phyloP scores from a whole-genome alignment of 2,329 filamentous ascomycete genomes.

The Xylariaceae sp. region DNA sequence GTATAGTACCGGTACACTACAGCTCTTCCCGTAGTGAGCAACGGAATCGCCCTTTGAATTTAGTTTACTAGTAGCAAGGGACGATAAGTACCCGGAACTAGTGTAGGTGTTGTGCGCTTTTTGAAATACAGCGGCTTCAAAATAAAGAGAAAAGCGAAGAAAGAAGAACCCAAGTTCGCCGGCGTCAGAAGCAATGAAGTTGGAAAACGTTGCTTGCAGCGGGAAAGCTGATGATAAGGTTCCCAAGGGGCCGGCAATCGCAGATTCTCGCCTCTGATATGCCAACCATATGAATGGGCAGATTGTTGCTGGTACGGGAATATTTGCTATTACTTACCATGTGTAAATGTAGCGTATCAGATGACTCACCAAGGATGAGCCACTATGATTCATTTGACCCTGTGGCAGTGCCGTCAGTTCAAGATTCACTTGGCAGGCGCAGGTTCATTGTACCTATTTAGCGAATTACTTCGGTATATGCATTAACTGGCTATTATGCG shows the following conservation, averaged over 20 bases:
- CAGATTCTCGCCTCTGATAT: neutral
- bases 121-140: slow-evolving; percentile 46
- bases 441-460: too few species aligned
- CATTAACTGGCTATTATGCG: too few species aligned
- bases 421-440: neutral
- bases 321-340: neutral
- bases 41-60: too few species aligned
- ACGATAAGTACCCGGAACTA: neutral
- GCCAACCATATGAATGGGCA: neutral
- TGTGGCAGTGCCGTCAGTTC: neutral
- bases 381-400: neutral
- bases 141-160: slow-evolving; percentile 22
- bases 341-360: neutral
- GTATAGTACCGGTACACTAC: neutral
- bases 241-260: slow-evolving; percentile 1
- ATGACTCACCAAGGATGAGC: neutral
- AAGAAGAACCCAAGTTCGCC: neutral
- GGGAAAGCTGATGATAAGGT: neutral
- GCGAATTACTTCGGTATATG: too few species aligned
- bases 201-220: neutral
- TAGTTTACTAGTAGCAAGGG: neutral
- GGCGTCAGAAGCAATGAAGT: neutral
- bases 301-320: neutral
- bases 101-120: slow-evolving; percentile 42
- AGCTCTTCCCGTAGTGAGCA: neutral